Conservation (phyloP, 305 asterid genomes). For the Solanum hybrid region DNA sequence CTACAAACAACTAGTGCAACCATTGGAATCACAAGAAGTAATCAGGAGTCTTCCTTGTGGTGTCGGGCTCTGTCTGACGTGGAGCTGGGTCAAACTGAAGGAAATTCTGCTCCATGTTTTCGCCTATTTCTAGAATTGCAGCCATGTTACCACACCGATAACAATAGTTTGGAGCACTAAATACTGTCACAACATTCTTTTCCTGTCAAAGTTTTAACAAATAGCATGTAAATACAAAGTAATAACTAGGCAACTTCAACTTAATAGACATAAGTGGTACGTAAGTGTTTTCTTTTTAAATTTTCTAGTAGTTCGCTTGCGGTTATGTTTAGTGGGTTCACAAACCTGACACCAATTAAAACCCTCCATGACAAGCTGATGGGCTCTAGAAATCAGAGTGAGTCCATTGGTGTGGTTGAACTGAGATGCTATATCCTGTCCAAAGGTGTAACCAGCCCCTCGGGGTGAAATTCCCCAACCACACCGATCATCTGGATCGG, state of each 20-base stretch:
- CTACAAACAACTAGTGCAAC: conserved; percentile 1
- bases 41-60: conserved; percentile 22
- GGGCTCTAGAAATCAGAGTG: conserved; percentile 30
- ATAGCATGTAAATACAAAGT: not conserved
- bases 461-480: conserved; percentile 91
- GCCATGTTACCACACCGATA: conserved; percentile 35
- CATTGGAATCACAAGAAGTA: conserved; percentile 14
- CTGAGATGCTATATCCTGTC: conserved; percentile 44
- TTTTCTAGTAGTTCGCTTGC: not conserved
- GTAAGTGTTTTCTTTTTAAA: not conserved
- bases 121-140: conserved; percentile 30
- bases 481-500: conserved; percentile 83
- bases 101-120: conserved; percentile 32
- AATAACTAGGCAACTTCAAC: not conserved
- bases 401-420: conserved; percentile 37
- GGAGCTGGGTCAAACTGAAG: conserved; percentile 30
- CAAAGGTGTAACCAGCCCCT: conserved; percentile 81
- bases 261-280: not conserved
- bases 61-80: conserved; percentile 18
- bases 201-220: conserved; percentile 9
- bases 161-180: conserved; percentile 31
- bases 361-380: conserved; percentile 38
- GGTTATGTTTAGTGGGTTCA: not conserved
- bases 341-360: conserved; percentile 32
- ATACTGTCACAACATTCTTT: conserved; percentile 28